These are phyloP conservation scores for Ophiorrhiza pumila DNA, from an alignment of 257 asterid species.

Conservation along the genomic window DNA sequence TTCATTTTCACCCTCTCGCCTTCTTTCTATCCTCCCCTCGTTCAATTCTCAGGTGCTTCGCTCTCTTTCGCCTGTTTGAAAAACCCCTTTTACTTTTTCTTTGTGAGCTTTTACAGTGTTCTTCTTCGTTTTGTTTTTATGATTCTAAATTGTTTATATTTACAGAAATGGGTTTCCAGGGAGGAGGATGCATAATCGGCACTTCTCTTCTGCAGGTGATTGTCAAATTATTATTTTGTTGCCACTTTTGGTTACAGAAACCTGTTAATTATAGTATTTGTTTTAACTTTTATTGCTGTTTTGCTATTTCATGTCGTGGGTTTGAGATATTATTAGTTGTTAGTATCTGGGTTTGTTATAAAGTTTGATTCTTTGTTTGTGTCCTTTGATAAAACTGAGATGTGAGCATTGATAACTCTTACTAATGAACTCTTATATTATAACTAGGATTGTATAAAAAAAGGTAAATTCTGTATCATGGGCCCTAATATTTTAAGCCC, in stretches of 20 bases:
- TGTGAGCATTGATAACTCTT: neutral
- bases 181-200: constrained; percentile 38
- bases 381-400: neutral
- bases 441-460: neutral
- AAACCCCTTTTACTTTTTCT: neutral
- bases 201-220: constrained; percentile 47
- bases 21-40: neutral
- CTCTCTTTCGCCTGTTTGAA: neutral
- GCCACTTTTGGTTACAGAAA: constrained; percentile 6
- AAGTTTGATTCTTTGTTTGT: neutral
- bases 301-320: neutral
- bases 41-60: constrained; percentile 17
- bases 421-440: neutral
- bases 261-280: neutral
- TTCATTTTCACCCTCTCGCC: neutral
- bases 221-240: constrained; percentile 10
- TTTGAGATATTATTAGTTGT: neutral
- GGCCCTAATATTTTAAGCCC: neutral
- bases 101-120: neutral
- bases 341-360: neutral
- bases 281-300: neutral
- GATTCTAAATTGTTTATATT: neutral
- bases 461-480: neutral
- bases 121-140: neutral
- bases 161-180: constrained; percentile 44